Conservation (phyloP, 495 filamentous ascomycete genomes). For the Apiosordaria backusii region DNA sequence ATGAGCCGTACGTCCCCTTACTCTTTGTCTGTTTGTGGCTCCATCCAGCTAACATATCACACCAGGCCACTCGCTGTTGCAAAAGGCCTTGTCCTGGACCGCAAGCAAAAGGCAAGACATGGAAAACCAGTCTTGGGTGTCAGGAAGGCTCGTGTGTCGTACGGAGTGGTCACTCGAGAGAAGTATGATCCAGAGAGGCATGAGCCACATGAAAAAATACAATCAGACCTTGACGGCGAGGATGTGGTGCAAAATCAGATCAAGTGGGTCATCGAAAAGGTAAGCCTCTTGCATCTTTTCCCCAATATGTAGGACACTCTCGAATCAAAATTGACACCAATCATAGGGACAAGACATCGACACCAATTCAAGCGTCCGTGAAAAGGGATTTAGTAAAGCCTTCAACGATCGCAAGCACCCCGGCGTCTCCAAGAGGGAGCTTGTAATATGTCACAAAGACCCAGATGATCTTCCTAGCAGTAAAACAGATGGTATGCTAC, state of each 20-base stretch:
- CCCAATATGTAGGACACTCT: too few relatives aligned
- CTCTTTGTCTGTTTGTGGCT: neutral
- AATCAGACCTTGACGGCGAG: neutral
- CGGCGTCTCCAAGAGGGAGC: neutral
- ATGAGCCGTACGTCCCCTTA: neutral
- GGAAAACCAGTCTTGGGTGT: neutral
- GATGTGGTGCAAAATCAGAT: neutral
- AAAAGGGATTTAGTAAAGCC: neutral
- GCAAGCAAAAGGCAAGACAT: neutral
- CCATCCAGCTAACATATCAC: neutral
- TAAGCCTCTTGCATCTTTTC: neutral
- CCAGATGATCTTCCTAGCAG: neutral
- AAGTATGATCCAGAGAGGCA: neutral
- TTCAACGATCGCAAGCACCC: neutral
- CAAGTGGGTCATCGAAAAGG: constrained; percentile 5
- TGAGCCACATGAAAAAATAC: neutral
- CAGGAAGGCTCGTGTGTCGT: neutral
- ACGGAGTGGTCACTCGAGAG: constrained; percentile 1
- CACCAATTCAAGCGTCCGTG: neutral
- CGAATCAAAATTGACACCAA: neutral
- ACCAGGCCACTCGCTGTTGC: neutral
- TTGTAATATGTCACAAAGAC: constrained; percentile 3
- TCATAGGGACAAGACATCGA: neutral
- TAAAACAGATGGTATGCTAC: neutral
- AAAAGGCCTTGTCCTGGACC: constrained; percentile 4